A percentile compares a stretch with the other conserved stretches of the same genome.
Evolutionary conservation across 805 yeast species (phyloP).

Genomic region (Peterozyma xylosa): DNA sequence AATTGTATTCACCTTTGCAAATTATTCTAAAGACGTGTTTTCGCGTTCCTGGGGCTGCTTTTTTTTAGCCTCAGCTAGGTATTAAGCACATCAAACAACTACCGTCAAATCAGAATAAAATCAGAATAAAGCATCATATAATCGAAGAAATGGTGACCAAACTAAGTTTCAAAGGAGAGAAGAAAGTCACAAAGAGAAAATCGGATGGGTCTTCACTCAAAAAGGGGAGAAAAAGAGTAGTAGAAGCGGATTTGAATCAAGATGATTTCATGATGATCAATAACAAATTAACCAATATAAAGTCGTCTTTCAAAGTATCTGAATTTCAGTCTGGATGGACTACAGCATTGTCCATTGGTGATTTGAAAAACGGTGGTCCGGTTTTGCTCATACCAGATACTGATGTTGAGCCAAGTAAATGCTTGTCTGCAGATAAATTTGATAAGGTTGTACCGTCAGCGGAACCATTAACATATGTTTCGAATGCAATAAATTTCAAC

Average conservation of each 20-base stretch:
- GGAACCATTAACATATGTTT: constrained; percentile 9
- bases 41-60: too few species aligned
- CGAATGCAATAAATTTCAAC: constrained; percentile 14
- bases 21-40: too few species aligned
- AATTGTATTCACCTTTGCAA: too few species aligned
- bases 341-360: constrained; percentile 11
- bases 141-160: constrained; percentile 21
- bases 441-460: constrained; percentile 11
- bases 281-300: constrained; percentile 11
- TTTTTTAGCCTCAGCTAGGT: too few species aligned
- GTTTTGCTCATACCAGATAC: constrained; percentile 12
- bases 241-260: constrained; percentile 1
- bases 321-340: constrained; percentile 23
- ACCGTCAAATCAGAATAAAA: too few species aligned
- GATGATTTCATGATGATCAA: constrained; percentile 16
- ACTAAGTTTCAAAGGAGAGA: constrained; percentile 23
- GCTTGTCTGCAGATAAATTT: constrained; percentile 10
- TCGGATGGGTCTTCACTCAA: not conserved
- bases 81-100: too few species aligned
- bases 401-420: constrained; percentile 9
- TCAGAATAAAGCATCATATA: too few species aligned
- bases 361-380: constrained; percentile 17
- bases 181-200: constrained; percentile 12
- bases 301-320: constrained; percentile 11
- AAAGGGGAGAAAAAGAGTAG: constrained; percentile 1